Evolutionary conservation across 1,284 basidiomycete genomes (phyloP).

Genomic region (Ganoderma leucocontextum): DNA sequence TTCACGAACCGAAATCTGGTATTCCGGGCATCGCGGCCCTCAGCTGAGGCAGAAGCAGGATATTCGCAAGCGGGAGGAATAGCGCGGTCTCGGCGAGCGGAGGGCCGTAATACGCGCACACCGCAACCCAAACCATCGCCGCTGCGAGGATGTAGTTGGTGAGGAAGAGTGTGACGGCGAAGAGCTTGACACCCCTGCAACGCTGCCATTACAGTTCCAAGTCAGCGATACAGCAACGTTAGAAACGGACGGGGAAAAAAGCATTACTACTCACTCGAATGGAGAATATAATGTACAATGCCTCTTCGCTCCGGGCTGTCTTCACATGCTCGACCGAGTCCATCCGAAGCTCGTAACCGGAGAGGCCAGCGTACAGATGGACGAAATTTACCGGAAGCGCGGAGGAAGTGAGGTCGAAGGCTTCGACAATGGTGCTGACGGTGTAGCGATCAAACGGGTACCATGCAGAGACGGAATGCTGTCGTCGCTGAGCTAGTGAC

Average conservation of each 20-base stretch:
- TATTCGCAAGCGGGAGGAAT: constrained; percentile 21
- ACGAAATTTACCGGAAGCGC: constrained; percentile 8
- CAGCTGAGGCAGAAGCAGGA: constrained; percentile 19
- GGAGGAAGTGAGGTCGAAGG: constrained; percentile 6
- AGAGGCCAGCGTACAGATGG: constrained; percentile 19
- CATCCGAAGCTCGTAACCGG: constrained; percentile 11
- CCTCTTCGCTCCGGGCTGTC: constrained; percentile 12
- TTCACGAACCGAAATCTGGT: constrained; percentile 16
- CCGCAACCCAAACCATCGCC: constrained; percentile 22
- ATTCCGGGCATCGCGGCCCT: constrained; percentile 21
- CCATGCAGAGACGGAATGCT: constrained; percentile 21
- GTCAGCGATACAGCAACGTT: neutral
- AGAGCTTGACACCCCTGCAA: constrained; percentile 16
- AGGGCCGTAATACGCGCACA: constrained; percentile 17
- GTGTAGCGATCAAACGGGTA: constrained; percentile 22
- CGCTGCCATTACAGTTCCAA: neutral
- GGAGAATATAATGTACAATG: constrained; percentile 12
- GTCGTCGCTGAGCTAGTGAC: constrained; percentile 12
- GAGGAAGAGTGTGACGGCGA: constrained; percentile 19
- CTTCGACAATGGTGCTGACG: constrained; percentile 12
- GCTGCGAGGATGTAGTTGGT: constrained; percentile 22
- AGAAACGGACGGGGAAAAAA: neutral
- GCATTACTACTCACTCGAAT: constrained; percentile 12
- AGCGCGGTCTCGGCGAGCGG: constrained; percentile 19
- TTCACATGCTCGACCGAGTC: constrained; percentile 6